Percentiles rank a stretch among this genome's conserved stretches.
Conservation (phyloP, 1,139 yeast genomes). For the Trichomonascaceae sp. region DNA sequence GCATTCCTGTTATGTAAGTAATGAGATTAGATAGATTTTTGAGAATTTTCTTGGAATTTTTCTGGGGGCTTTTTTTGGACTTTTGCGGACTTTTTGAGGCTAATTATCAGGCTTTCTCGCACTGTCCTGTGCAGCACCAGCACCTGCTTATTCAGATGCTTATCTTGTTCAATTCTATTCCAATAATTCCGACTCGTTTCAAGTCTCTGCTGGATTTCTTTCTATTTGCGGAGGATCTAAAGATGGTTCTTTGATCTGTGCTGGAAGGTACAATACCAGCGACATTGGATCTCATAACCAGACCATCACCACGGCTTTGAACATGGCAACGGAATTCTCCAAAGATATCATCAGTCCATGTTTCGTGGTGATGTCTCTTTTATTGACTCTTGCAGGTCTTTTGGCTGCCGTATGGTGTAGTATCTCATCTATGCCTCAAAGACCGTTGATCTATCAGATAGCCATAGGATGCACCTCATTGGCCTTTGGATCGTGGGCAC, state of each 20-base stretch:
- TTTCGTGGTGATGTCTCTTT: conserved; percentile 45
- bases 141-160: conserved; percentile 40
- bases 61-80: conserved; percentile 22
- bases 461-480: conserved; percentile 36
- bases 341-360: conserved; percentile 48
- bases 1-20: conserved; percentile 6
- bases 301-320: conserved; percentile 36
- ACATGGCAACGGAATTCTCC: conserved; percentile 40
- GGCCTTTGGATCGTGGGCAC: conserved; percentile 52
- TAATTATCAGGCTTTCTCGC: conserved; percentile 46
- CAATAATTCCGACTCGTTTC: conserved; percentile 7
- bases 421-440: conserved; percentile 42
- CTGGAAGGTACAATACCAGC: conserved; percentile 9
- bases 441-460: conserved; percentile 38
- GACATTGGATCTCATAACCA: conserved; percentile 28
- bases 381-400: conserved; percentile 41
- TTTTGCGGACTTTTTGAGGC: conserved; percentile 28
- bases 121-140: conserved; percentile 44
- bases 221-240: conserved; percentile 18
- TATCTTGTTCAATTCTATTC: conserved; percentile 40
- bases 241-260: conserved; percentile 5
- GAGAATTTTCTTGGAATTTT: conserved; percentile 24
- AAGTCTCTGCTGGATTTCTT: conserved; percentile 45
- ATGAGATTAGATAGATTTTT: background rate
- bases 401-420: conserved; percentile 24